phyloP scores from a whole-genome alignment of 2,329 filamentous ascomycete species.

The Neonectria hederae region DNA sequence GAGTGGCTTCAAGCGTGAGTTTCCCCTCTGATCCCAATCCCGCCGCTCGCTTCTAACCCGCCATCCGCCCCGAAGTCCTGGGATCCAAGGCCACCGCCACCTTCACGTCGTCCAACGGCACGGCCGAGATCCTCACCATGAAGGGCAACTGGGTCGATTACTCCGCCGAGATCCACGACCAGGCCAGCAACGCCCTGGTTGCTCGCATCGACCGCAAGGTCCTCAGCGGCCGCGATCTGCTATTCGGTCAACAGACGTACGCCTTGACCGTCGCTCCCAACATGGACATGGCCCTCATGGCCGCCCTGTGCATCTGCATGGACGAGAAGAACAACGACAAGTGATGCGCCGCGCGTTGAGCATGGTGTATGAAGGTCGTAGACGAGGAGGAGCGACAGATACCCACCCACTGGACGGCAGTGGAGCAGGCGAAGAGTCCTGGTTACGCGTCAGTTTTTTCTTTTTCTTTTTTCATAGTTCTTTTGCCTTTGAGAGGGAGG shows the following conservation, averaged over 20 bases:
- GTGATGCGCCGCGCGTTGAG: background rate
- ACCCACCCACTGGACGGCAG: conserved; percentile 1
- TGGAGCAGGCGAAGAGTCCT: background rate
- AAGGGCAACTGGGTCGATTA: conserved; percentile 70
- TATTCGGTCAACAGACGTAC: conserved; percentile 73
- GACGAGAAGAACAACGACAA: conserved; percentile 67
- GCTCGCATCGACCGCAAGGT: conserved; percentile 68
- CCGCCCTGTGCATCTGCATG: conserved; percentile 72
- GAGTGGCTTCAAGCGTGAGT: conserved; percentile 62
- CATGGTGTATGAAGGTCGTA: background rate
- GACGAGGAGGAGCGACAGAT: conserved; percentile 3
- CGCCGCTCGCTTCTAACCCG: conserved; percentile 3
- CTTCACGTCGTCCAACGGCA: conserved; percentile 61
- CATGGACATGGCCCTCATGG: conserved; percentile 72
- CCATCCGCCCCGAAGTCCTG: conserved; percentile 51
- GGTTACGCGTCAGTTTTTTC: background rate
- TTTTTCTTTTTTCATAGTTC: background rate
- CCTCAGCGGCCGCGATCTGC: conserved; percentile 64
- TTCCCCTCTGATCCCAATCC: background rate
- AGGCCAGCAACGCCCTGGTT: conserved; percentile 59
- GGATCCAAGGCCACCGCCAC: conserved; percentile 64
- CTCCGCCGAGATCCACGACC: conserved; percentile 65
- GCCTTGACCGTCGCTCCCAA: conserved; percentile 69
- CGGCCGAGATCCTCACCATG: conserved; percentile 60
- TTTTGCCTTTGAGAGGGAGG: background rate